Conservation (phyloP, 371 early-diverging fungal species). For the Dinochytrium kinnereticum region DNA sequence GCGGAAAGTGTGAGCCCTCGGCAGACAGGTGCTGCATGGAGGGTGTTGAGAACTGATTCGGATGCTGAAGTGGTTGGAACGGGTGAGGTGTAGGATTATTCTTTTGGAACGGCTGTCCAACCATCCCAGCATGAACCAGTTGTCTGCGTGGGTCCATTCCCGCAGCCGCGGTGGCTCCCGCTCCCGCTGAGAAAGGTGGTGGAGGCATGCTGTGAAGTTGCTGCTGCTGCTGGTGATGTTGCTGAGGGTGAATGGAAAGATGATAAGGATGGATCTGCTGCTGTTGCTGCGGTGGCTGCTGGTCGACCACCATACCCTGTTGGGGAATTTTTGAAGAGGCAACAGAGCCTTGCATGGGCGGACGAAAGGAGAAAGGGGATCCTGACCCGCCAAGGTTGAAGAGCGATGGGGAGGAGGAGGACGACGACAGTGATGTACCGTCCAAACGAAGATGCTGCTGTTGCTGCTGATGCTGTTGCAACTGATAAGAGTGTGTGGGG, state of each 20-base stretch:
- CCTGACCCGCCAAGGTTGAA: no score
- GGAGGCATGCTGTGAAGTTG: neutral
- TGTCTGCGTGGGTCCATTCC: neutral
- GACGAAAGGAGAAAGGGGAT: no score
- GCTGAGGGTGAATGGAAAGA: neutral
- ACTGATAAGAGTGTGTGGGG: neutral
- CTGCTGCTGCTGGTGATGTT: neutral
- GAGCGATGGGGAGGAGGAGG: neutral
- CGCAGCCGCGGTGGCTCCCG: neutral
- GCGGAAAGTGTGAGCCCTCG: no score
- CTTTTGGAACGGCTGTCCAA: neutral
- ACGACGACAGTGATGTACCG: neutral
- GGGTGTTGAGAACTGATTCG: no score
- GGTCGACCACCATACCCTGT: neutral
- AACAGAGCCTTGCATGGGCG: neutral
- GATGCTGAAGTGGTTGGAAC: neutral
- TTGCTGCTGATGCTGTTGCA: no score
- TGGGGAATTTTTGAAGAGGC: neutral
- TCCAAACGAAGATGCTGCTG: no score
- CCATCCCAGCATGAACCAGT: neutral
- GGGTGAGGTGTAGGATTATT: neutral
- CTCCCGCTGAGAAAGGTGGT: neutral
- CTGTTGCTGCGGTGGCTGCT: no score
- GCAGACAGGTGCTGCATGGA: no score
- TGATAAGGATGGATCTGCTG: neutral